phyloP scores from a whole-genome alignment of 805 yeast species.

The Dipodascopsis uninucleata region DNA sequence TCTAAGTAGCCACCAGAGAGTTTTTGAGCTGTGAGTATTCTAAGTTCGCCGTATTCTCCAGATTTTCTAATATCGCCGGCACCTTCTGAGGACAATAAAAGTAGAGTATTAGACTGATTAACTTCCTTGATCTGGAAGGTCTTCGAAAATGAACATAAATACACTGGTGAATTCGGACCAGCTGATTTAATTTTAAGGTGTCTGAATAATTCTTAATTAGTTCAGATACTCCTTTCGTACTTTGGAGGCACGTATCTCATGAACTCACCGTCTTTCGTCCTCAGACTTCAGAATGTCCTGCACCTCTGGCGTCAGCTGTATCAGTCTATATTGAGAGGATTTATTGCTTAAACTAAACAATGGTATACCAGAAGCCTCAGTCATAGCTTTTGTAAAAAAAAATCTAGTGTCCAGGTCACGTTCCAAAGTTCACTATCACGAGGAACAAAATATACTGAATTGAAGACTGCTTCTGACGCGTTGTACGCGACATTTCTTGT shows the following conservation, averaged over 20 bases:
- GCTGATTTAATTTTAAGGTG: slow-evolving; percentile 12
- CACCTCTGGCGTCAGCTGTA: slow-evolving; percentile 22
- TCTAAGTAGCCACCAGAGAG: slow-evolving; percentile 21
- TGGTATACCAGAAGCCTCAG: too few relatives aligned
- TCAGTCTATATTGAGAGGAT: slow-evolving; percentile 11
- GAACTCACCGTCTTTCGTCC: slow-evolving; percentile 11
- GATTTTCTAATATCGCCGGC: neutral
- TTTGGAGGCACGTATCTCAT: slow-evolving; percentile 7
- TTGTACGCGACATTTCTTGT: too few relatives aligned
- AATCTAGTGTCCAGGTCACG: too few relatives aligned
- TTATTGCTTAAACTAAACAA: too few relatives aligned
- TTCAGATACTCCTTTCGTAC: neutral
- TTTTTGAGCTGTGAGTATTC: slow-evolving; percentile 1
- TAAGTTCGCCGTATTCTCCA: slow-evolving; percentile 1
- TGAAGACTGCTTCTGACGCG: too few relatives aligned
- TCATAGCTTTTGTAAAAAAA: too few relatives aligned
- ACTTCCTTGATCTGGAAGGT: slow-evolving; percentile 71
- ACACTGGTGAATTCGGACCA: slow-evolving; percentile 40
- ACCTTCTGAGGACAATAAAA: slow-evolving; percentile 43
- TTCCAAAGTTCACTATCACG: too few relatives aligned
- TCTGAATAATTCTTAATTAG: too few relatives aligned
- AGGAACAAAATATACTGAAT: too few relatives aligned
- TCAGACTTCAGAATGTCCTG: slow-evolving; percentile 11
- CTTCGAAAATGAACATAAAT: slow-evolving; percentile 52
- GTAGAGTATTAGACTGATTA: slow-evolving; percentile 83